A percentile compares a stretch with the other conserved stretches of the same genome.
phyloP scores from a whole-genome alignment of 345 rosid genomes.

The Dipteronia dyeriana region DNA sequence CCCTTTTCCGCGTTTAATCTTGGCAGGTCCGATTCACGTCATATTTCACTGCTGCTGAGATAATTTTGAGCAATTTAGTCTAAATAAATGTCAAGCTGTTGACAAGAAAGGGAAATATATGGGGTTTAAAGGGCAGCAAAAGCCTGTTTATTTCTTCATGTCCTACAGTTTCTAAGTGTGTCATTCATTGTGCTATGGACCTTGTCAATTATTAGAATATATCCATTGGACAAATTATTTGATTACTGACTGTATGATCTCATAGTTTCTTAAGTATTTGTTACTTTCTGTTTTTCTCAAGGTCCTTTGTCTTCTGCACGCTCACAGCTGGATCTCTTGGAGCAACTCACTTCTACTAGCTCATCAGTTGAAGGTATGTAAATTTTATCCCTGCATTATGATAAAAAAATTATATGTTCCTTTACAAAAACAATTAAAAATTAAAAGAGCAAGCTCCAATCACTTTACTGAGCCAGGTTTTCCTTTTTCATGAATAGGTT shows the following conservation, averaged over 20 bases:
- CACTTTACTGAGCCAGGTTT: background rate
- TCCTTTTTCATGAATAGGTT: conserved; percentile 38
- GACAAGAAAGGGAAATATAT: too few species aligned
- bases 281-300: conserved; percentile 20
- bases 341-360: conserved; percentile 61
- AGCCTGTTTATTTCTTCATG: background rate
- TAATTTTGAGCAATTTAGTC: background rate
- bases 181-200: background rate
- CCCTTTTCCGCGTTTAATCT: too few species aligned
- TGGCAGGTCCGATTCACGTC: too few species aligned
- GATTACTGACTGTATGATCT: background rate
- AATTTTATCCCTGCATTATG: background rate
- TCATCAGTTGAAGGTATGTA: conserved; percentile 56
- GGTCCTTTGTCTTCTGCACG: conserved; percentile 73
- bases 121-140: background rate
- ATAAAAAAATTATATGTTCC: background rate
- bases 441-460: background rate
- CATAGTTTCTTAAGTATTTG: background rate
- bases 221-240: background rate
- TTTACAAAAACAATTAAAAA: background rate
- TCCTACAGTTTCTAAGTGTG: background rate
- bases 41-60: background rate
- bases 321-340: conserved; percentile 70
- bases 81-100: background rate
- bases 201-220: background rate